phyloP scores from a whole-genome alignment of 2,329 filamentous ascomycete species.

The Tolypocladium nubicola region DNA sequence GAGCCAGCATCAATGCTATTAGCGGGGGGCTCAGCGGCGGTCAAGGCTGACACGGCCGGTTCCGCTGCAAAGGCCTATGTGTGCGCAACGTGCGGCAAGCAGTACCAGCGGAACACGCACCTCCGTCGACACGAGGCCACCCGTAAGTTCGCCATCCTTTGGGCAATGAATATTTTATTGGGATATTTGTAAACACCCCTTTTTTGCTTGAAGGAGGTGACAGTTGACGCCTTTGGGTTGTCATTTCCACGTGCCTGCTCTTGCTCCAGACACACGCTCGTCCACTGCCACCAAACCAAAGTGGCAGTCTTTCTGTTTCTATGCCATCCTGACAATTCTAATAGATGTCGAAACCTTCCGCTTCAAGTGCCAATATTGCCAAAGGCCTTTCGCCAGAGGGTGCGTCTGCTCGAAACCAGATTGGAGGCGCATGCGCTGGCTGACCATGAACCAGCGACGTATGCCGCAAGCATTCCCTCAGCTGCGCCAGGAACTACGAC shows the following conservation, averaged over 20 bases:
- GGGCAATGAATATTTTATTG: neutral
- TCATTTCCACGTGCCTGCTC: neutral
- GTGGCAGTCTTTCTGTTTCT: neutral
- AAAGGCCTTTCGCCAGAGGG: neutral
- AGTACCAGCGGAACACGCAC: constrained; percentile 15
- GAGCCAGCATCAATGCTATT: neutral
- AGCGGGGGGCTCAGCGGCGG: neutral
- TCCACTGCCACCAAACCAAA: neutral
- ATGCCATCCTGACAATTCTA: neutral
- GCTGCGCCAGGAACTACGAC: constrained; percentile 4
- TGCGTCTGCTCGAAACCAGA: neutral
- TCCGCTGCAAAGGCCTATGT: neutral
- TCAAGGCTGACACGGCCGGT: neutral
- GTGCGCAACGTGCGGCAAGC: constrained; percentile 11
- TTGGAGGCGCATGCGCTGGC: neutral
- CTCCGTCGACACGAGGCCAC: constrained; percentile 15
- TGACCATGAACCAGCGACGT: neutral
- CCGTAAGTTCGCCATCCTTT: constrained; percentile 7
- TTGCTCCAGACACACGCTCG: too few species aligned
- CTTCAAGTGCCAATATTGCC: constrained; percentile 1
- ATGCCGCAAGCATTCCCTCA: constrained; percentile 1
- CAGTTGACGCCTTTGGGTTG: neutral
- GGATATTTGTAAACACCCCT: neutral
- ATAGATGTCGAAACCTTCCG: neutral
- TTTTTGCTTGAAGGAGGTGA: neutral